Conservation (phyloP, 208 protist genomes). For the Leishmania gerbilli region DNA sequence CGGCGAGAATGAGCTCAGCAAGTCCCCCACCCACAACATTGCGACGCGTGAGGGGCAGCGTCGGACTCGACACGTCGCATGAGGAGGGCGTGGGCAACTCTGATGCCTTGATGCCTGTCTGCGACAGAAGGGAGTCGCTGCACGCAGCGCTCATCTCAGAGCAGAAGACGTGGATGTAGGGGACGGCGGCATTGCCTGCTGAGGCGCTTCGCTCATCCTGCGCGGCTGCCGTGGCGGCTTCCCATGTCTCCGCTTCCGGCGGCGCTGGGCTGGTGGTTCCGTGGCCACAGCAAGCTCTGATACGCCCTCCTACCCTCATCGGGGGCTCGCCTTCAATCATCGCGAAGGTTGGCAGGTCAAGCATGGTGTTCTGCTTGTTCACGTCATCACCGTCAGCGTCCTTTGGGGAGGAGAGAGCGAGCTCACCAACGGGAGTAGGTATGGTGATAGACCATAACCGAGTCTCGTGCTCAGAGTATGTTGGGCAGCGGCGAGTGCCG, state of each 20-base stretch:
- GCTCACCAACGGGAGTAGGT: constrained; percentile 7
- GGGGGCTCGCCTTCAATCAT: constrained; percentile 1
- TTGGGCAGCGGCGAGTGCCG: background rate
- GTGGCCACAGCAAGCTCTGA: background rate
- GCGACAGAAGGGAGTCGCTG: background rate
- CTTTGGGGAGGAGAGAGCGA: background rate
- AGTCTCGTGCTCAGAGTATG: background rate
- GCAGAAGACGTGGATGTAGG: constrained; percentile 3
- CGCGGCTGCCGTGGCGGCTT: constrained; percentile 8
- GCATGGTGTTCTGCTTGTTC: background rate
- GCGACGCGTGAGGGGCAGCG: constrained; percentile 8
- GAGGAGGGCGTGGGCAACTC: background rate
- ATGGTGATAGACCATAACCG: background rate
- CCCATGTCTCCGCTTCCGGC: constrained; percentile 11
- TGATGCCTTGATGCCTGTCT: background rate
- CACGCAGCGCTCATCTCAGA: background rate
- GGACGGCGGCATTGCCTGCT: background rate
- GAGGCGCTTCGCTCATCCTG: no score
- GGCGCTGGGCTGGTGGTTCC: background rate
- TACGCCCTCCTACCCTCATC: background rate
- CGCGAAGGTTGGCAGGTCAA: background rate
- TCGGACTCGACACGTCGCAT: background rate
- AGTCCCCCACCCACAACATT: constrained; percentile 68
- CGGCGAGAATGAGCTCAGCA: constrained; percentile 54
- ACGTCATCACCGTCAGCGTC: background rate